Evolutionary conservation across 2,329 filamentous ascomycete species (phyloP).

Genomic region (Pseudofabraea citricarpa): DNA sequence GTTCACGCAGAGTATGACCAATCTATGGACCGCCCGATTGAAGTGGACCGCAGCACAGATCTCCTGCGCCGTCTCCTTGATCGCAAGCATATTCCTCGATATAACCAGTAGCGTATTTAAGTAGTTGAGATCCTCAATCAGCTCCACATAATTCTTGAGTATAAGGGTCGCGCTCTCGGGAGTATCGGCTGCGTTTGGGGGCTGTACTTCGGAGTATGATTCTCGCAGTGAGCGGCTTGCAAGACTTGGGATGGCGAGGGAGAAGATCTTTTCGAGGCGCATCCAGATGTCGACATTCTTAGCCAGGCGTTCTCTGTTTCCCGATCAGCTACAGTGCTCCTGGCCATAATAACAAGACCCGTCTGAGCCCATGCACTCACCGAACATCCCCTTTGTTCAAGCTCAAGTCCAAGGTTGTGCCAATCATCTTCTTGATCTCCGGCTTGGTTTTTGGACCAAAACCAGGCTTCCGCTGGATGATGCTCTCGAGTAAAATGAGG

Average conservation of each 20-base stretch:
- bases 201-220: constrained; percentile 46
- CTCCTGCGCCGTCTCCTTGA: constrained; percentile 60
- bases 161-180: constrained; percentile 60
- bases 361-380: constrained; percentile 31
- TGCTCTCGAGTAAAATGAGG: constrained; percentile 56
- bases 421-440: constrained; percentile 52
- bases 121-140: constrained; percentile 58
- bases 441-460: constrained; percentile 53
- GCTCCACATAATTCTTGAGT: constrained; percentile 53
- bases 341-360: no score
- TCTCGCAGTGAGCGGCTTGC: constrained; percentile 55
- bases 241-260: constrained; percentile 54
- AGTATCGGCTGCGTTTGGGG: constrained; percentile 50
- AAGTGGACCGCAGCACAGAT: constrained; percentile 60
- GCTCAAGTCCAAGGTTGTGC: constrained; percentile 59
- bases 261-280: constrained; percentile 57
- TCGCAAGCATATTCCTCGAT: constrained; percentile 59
- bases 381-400: constrained; percentile 53
- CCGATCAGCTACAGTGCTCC: no score
- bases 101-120: constrained; percentile 66
- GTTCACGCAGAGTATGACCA: constrained; percentile 61
- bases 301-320: constrained; percentile 50
- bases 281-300: constrained; percentile 63
- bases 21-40: constrained; percentile 61
- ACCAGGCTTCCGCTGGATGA: constrained; percentile 51